phyloP scores from a whole-genome alignment of 352 stramenopile species.

The Globisporangium abappressorium region DNA sequence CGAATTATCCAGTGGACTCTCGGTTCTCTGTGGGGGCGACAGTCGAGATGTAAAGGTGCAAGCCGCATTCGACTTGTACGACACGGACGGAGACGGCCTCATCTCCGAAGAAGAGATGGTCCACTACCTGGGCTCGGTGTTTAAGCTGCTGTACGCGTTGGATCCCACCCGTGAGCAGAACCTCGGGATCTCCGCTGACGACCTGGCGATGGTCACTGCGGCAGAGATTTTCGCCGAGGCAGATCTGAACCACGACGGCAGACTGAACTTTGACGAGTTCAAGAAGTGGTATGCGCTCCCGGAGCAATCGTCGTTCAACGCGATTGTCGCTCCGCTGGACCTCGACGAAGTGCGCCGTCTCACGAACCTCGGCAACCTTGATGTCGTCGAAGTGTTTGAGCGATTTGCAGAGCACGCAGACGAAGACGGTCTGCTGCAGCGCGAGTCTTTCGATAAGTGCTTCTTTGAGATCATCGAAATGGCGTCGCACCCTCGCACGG shows the following conservation, averaged over 20 bases:
- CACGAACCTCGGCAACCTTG: constrained; percentile 78
- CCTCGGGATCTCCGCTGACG: constrained; percentile 55
- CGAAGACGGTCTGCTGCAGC: constrained; percentile 53
- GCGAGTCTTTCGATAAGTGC: constrained; percentile 69
- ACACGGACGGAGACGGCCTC: constrained; percentile 77
- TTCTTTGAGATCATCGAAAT: constrained; percentile 72
- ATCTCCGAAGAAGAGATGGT: constrained; percentile 86
- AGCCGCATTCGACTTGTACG: constrained; percentile 82
- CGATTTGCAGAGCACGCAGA: constrained; percentile 74
- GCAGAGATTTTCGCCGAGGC: constrained; percentile 85
- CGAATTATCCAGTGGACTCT: constrained; percentile 73
- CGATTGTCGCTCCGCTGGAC: constrained; percentile 66
- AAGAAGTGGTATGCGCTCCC: constrained; percentile 76
- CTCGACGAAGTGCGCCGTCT: constrained; percentile 81
- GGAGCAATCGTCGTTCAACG: constrained; percentile 66
- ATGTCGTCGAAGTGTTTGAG: constrained; percentile 87
- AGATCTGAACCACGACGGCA: constrained; percentile 81
- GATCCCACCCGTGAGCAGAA: constrained; percentile 60
- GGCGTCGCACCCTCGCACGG: constrained; percentile 53
- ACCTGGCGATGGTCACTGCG: constrained; percentile 64
- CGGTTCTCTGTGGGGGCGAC: constrained; percentile 58
- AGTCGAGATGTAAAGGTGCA: constrained; percentile 63
- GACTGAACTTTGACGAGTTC: constrained; percentile 86
- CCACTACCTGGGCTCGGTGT: constrained; percentile 83
- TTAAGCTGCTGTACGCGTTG: constrained; percentile 73